These are phyloP conservation scores for Herpetomonas samuelpessoai DNA, from an alignment of 208 protist genomes.

Conservation along the genomic window DNA sequence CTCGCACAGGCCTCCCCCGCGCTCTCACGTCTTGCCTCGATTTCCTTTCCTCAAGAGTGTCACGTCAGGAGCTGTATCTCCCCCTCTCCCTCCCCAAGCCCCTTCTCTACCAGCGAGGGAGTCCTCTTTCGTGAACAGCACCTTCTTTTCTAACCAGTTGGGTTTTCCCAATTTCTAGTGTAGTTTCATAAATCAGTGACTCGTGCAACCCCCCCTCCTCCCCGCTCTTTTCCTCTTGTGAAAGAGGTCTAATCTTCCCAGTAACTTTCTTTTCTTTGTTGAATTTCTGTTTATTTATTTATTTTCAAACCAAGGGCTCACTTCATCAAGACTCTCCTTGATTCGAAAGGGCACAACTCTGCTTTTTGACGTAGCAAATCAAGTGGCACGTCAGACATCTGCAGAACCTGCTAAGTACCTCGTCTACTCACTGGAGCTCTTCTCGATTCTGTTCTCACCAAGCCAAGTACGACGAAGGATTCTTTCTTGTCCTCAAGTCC, in stretches of 20 bases:
- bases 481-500: not conserved
- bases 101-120: no score
- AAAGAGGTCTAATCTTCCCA: no score
- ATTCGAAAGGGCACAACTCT: not conserved
- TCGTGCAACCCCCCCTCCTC: not conserved
- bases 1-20: not conserved
- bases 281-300: not conserved
- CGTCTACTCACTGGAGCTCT: not conserved
- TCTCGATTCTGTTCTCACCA: not conserved
- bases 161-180: no score
- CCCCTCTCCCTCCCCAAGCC: no score
- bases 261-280: not conserved
- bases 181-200: no score
- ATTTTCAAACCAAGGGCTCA: no score
- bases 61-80: no score
- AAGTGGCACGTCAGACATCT: not conserved
- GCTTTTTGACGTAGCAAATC: not conserved
- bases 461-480: no score
- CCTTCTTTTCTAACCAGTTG: no score
- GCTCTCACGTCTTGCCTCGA: no score
- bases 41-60: no score
- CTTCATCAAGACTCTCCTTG: not conserved
- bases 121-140: no score
- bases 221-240: not conserved
- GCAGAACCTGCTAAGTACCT: not conserved